phyloP scores from a whole-genome alignment of 257 asterid species.

The Nicotiana undulata region DNA sequence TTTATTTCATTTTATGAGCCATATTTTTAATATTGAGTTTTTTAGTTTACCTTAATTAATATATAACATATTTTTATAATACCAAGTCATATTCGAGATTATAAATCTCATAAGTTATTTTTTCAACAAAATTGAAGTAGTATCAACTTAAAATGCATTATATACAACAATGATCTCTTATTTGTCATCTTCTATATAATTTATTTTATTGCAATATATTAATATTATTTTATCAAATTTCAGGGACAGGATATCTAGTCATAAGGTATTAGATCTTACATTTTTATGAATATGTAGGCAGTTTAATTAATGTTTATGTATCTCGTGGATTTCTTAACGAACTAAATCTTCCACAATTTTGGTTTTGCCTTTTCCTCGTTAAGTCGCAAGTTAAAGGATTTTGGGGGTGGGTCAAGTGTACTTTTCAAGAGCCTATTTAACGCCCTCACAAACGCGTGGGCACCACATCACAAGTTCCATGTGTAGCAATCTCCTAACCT shows the following conservation, averaged over 20 bases:
- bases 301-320: background rate
- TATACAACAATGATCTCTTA: background rate
- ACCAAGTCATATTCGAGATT: no score
- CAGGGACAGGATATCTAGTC: background rate
- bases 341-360: background rate
- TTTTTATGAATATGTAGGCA: background rate
- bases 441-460: slow-evolving; percentile 7
- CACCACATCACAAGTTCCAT: background rate
- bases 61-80: no score
- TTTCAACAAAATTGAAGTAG: no score
- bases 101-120: no score
- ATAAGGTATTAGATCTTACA: background rate
- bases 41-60: background rate
- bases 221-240: background rate
- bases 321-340: background rate
- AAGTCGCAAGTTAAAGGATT: background rate
- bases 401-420: background rate
- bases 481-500: slow-evolving; percentile 14
- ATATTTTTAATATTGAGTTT: no score
- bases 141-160: no score
- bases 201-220: background rate
- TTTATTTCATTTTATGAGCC: no score
- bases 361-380: background rate
- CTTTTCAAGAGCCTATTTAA: background rate
- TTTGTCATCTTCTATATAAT: background rate